Percentiles rank a stretch among this genome's conserved stretches.
Conservation (phyloP, 495 filamentous ascomycete genomes). For the Aspergillus diversus region DNA sequence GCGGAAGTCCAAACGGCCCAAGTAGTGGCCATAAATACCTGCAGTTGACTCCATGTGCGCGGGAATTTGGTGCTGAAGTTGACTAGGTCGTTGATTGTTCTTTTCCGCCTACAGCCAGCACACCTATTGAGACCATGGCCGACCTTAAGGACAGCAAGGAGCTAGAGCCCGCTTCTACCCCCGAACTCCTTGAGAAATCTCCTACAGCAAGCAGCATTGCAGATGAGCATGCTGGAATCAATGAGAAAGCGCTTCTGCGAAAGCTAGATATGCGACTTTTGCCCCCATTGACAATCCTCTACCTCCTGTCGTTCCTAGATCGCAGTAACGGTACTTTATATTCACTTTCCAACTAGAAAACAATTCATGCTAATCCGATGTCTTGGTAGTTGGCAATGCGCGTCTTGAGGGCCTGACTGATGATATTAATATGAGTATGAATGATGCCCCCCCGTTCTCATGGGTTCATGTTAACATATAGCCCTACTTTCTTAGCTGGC, state of each 20-base stretch:
- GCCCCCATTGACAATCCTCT: constrained; percentile 69
- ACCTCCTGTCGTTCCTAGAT: constrained; percentile 74
- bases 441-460: not conserved
- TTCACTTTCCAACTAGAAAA: not conserved
- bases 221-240: constrained; percentile 39
- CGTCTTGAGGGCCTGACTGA: constrained; percentile 63
- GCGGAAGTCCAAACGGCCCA: not conserved
- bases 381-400: constrained; percentile 54
- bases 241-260: constrained; percentile 64
- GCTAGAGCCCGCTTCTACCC: not conserved
- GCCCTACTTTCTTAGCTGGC: constrained; percentile 43
- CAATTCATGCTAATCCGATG: constrained; percentile 25
- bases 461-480: not conserved
- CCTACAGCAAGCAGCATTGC: constrained; percentile 24
- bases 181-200: constrained; percentile 11
- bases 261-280: constrained; percentile 68
- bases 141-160: constrained; percentile 13
- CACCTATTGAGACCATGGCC: constrained; percentile 6
- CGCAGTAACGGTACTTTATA: constrained; percentile 64
- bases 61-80: not conserved
- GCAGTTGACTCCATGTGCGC: not conserved
- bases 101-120: not conserved
- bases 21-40: constrained; percentile 16
- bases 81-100: not conserved
- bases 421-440: constrained; percentile 64